Base-by-base conservation (phyloP, 495 filamentous ascomycete genomes). In the Daldinia concentrica region DNA sequence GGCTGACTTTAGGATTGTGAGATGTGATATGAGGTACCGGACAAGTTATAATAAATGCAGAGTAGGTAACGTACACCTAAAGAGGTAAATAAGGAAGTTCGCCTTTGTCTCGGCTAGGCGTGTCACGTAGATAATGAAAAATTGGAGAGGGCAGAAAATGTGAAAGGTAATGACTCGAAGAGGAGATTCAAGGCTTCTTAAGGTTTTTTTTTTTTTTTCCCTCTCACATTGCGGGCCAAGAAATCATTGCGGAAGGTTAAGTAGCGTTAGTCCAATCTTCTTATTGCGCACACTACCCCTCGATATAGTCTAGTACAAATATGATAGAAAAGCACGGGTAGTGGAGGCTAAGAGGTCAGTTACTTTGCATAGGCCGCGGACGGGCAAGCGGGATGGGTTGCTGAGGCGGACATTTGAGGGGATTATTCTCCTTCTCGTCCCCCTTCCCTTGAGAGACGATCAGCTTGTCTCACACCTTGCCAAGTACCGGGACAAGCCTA, bases 221-320 rank as follows among this genome's bases (percentile, higher is more conserved):
- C 45, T 56, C 29, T 51, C 37, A 65, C 58, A 58, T 61, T 65
- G 39, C 41, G 65, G 54, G 64, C 70, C 62, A 73, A 73, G 66
- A 69, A 45, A 62, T 64, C 8, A 51, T 58, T 68, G 50, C 56
- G 69, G 41, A 51, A 57, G 24, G 61, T 41, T 41, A 60, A 37
- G 24, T 72, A 72, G 65, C 45, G 65, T 45, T 34, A 56, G 36
- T 14, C 56, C 24, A 26, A 34, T 41, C 37, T 26, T 58, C 43
- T 64, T 52, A 30, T 59, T 59, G 36, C 58, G 37, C 64, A 72
- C 60, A 73, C 65, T 73, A 73, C 58, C 58, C 70, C 70, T 73
- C 43, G 62, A 69, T 68, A 62, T 43, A 73, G 65, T 69, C 62
- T 73, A 73, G 70, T 61, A 73, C 70, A 59, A 7, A 54, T 32